Percentiles rank a stretch among this genome's conserved stretches.
phyloP scores from a whole-genome alignment of 2,329 filamentous ascomycete genomes.

The Zasmidium cellare region DNA sequence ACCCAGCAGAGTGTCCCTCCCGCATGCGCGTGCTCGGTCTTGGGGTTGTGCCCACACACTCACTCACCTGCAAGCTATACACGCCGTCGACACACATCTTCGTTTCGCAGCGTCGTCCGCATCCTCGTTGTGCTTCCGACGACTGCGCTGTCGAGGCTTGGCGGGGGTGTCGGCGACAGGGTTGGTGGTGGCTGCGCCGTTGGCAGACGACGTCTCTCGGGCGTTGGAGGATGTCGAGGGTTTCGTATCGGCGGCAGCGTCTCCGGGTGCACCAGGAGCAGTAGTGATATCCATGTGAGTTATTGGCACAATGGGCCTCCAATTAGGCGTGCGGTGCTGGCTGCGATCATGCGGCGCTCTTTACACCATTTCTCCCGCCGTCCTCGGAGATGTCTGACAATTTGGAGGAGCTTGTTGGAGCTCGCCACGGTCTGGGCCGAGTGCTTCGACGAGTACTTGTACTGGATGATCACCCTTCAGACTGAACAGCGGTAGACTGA shows the following conservation, averaged over 20 bases:
- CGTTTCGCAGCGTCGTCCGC: constrained; percentile 45
- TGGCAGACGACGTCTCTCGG: neutral
- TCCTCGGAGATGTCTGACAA: neutral
- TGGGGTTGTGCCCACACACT: neutral
- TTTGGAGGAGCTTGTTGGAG: neutral
- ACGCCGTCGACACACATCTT: constrained; percentile 41
- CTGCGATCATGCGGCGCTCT: neutral
- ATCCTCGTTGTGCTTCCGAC: constrained; percentile 23
- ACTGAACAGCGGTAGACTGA: neutral
- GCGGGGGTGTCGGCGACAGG: neutral
- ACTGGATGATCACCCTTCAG: neutral
- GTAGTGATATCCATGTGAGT: neutral
- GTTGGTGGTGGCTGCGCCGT: neutral
- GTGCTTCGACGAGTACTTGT: neutral
- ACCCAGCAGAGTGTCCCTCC: neutral
- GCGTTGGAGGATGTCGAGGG: constrained; percentile 1
- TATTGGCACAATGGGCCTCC: neutral
- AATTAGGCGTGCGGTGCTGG: neutral
- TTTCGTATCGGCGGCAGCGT: neutral
- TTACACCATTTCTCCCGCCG: neutral
- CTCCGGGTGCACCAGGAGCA: neutral
- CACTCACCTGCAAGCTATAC: constrained; percentile 34
- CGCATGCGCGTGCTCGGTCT: neutral
- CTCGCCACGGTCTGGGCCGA: too few relatives aligned
- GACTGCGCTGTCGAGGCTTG: constrained; percentile 26